Conservation (phyloP, 305 asterid genomes). For the Nicotiana rustica region DNA sequence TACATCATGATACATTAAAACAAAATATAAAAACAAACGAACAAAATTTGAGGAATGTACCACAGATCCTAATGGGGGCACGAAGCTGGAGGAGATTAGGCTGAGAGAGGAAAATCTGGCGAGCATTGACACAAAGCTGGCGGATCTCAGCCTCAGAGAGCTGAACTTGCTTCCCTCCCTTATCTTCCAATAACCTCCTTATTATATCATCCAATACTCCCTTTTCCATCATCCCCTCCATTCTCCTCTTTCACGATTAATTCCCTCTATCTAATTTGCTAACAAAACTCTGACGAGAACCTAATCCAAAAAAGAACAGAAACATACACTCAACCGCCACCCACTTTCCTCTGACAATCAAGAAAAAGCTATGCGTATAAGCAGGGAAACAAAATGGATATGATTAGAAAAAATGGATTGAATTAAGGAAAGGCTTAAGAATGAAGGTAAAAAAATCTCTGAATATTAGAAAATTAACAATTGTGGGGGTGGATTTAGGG, state of each 20-base stretch:
- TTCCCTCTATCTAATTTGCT: not conserved
- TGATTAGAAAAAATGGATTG: not conserved
- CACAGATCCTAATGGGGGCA: slow-evolving; percentile 89
- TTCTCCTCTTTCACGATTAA: slow-evolving; percentile 62
- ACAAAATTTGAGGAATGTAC: slow-evolving; percentile 39
- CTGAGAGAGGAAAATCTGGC: slow-evolving; percentile 78
- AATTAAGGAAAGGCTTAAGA: slow-evolving; percentile 36
- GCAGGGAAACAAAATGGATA: slow-evolving; percentile 23
- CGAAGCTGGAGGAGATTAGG: slow-evolving; percentile 69
- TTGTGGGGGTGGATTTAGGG: not conserved
- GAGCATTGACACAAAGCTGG: slow-evolving; percentile 82
- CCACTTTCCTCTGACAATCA: slow-evolving; percentile 10
- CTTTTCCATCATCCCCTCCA: slow-evolving; percentile 81
- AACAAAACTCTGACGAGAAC: not conserved
- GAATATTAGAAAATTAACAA: no score
- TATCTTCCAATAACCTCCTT: slow-evolving; percentile 72
- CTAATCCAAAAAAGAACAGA: not conserved
- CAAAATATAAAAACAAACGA: not conserved
- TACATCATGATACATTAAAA: not conserved
- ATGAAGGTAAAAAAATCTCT: slow-evolving; percentile 34
- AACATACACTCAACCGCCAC: not conserved
- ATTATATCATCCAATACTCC: slow-evolving; percentile 84
- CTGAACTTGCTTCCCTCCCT: slow-evolving; percentile 85
- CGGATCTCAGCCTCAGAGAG: slow-evolving; percentile 91
- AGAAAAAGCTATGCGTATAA: slow-evolving; percentile 24